These are phyloP conservation scores for Leonotis leonurus DNA, from an alignment of 257 asterid genomes.

Conservation along the genomic window DNA sequence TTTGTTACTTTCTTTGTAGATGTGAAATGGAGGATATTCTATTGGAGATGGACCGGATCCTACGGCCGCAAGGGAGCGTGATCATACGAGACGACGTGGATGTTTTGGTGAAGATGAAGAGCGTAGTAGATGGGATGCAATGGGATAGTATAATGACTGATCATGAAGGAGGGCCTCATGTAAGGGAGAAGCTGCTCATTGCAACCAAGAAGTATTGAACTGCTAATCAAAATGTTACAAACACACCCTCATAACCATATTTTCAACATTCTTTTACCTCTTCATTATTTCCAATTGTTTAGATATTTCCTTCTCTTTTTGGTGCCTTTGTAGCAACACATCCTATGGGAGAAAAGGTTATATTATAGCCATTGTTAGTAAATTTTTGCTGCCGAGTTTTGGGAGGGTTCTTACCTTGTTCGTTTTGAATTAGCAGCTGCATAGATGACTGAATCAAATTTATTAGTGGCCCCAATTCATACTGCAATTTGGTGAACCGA, in stretches of 20 bases:
- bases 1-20: constrained; percentile 27
- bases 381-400: too few relatives aligned
- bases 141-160: constrained; percentile 83
- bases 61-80: constrained; percentile 82
- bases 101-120: constrained; percentile 48
- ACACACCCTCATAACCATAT: constrained; percentile 28
- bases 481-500: too few relatives aligned
- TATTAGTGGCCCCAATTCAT: too few relatives aligned
- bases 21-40: constrained; percentile 68
- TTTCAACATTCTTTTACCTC: too few relatives aligned
- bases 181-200: constrained; percentile 67
- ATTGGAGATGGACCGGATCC: constrained; percentile 76
- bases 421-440: too few relatives aligned
- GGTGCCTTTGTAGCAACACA: too few relatives aligned
- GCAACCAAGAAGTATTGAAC: constrained; percentile 93
- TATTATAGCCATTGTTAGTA: too few relatives aligned
- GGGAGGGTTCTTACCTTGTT: too few relatives aligned
- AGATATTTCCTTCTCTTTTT: too few relatives aligned
- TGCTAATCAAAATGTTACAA: constrained; percentile 36
- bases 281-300: background rate
- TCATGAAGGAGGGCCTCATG: constrained; percentile 83
- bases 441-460: too few relatives aligned
- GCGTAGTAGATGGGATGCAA: constrained; percentile 54
- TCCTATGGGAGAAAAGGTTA: too few relatives aligned
- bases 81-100: constrained; percentile 84